Percentiles rank a stretch among this genome's conserved stretches.
Evolutionary conservation across 1,139 yeast genomes (phyloP).

Genomic region (Yamadazyma trypodendri): DNA sequence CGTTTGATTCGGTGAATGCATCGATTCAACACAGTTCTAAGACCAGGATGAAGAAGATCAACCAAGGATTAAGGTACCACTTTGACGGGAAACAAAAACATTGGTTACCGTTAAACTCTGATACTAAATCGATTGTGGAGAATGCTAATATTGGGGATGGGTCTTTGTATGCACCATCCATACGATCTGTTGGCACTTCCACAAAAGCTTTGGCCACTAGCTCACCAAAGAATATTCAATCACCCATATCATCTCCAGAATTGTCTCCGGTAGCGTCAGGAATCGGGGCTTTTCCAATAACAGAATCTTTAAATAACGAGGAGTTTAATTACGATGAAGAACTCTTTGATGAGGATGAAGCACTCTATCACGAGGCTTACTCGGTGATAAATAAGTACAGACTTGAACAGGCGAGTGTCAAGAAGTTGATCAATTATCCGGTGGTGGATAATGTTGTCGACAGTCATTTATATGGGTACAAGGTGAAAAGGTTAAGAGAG

Average conservation of each 20-base stretch:
- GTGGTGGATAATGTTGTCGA: conserved; percentile 44
- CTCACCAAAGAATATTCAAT: conserved; percentile 23
- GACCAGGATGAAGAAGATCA: conserved; percentile 69
- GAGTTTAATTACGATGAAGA: conserved; percentile 34
- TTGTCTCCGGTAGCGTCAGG: conserved; percentile 13
- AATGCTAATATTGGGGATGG: conserved; percentile 17
- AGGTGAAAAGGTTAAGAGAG: conserved; percentile 38
- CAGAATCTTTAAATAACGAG: conserved; percentile 29
- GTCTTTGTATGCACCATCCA: conserved; percentile 29
- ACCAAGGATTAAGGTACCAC: conserved; percentile 80
- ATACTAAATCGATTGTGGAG: conserved; percentile 18
- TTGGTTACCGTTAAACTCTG: conserved; percentile 60
- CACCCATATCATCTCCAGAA: conserved; percentile 30
- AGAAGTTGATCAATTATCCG: conserved; percentile 40
- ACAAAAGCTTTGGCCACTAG: conserved; percentile 31
- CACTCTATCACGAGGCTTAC: conserved; percentile 32
- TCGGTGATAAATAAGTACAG: conserved; percentile 40
- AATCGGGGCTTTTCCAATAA: conserved; percentile 20
- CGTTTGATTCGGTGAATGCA: conserved; percentile 80
- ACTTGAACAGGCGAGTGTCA: conserved; percentile 36
- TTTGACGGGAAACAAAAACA: conserved; percentile 78
- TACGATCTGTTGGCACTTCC: conserved; percentile 30
- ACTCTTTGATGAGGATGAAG: conserved; percentile 42
- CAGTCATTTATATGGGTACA: conserved; percentile 45
- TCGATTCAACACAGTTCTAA: conserved; percentile 62